Conservation (phyloP, 2,329 filamentous ascomycete species). For the Fusarium palustre region DNA sequence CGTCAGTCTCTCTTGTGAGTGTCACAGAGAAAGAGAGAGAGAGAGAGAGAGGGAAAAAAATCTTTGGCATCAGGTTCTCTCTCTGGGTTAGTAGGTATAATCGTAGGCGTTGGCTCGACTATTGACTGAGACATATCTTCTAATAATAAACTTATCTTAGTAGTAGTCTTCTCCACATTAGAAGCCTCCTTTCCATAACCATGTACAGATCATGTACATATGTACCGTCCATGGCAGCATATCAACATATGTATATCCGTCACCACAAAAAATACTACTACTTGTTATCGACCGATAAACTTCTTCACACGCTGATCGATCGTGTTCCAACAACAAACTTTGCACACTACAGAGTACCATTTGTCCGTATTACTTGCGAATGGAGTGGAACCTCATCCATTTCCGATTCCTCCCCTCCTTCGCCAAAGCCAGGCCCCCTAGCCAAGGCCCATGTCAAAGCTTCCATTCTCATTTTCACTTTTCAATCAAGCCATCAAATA, state of each 20-base stretch:
- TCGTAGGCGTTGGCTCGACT: not conserved
- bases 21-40: not conserved
- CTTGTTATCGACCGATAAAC: conserved; percentile 14
- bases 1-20: not conserved
- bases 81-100: not conserved
- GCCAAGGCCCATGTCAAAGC: conserved; percentile 17
- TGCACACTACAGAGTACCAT: not conserved
- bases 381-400: conserved; percentile 6
- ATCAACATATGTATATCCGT: not conserved
- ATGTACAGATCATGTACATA: not conserved
- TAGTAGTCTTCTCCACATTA: conserved; percentile 9
- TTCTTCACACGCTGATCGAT: conserved; percentile 21
- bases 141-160: conserved; percentile 18
- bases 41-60: too few species aligned
- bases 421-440: not conserved
- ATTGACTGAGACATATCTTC: not conserved
- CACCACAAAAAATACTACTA: conserved; percentile 15
- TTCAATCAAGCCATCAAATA: not conserved
- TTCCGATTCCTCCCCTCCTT: not conserved
- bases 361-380: not conserved
- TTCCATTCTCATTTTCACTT: conserved; percentile 6
- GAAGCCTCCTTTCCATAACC: conserved; percentile 6
- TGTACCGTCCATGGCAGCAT: not conserved
- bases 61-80: not conserved
- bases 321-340: conserved; percentile 3